Evolutionary conservation across 2,329 filamentous ascomycete species (phyloP), one percentile per base, ranked within the genome.

Genomic region (Cladosporium sp.): DNA sequence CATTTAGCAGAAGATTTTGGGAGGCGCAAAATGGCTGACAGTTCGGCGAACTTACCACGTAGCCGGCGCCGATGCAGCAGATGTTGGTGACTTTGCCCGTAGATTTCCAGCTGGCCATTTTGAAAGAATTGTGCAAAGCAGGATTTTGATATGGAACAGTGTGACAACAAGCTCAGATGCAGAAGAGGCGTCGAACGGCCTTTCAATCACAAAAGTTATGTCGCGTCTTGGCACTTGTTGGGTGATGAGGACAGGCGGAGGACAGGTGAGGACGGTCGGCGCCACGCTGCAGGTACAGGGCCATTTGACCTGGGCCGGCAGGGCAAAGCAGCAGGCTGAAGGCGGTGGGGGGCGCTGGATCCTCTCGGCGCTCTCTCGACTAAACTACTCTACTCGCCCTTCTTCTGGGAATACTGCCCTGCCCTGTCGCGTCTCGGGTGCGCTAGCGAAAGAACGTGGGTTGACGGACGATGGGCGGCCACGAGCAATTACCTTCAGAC

Each of bases 1-100:
- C 48, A 25, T 43, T 58, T 34, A 58, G 61, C 23, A 59, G 28
- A 49, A 49, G 21, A 26, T 18, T 25, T 30, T 14, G 34, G 36
- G 25, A 34, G 23, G 48, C 34, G 23, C 57, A 28, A 28, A 36
- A 46, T 46, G 39, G 46, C 58, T 61, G 28, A 43, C 26, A 8
- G 18, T 28, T 61, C 32, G 49, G 36, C 21, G 16, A 57, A 56
- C 48, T 56, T 59, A 58, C 89, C 70, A 92, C 88, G 76, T 92
- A 92, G 70, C 90, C 90, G 71, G 90, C 90, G 58, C 90, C 90
- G 68, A 92, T 86, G 73, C 88, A 91, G 77, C 89, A 91, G 56
- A 92, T 86, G 72, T 85, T 65, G 23, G 69, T 68, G 48, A 72
- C 67, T 11, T 69, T 63, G 60, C 60, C 60, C 21, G 60, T 43